phyloP scores from a whole-genome alignment of 768 basidiomycete genomes.

The Lanmaoa pseudosensibilis region DNA sequence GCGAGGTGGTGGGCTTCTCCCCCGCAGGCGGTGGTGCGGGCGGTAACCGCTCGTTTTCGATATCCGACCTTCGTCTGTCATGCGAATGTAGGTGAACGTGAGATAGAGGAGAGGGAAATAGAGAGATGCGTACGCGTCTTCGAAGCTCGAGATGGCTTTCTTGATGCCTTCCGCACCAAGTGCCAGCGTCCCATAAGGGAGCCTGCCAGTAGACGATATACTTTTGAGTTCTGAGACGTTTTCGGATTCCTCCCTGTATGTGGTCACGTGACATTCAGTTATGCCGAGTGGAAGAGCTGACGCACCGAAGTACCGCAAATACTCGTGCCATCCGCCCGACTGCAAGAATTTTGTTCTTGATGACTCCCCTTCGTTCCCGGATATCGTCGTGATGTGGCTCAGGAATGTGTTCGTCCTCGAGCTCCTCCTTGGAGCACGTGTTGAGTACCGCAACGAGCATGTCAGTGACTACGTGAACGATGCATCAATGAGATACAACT shows the following conservation, averaged over 20 bases:
- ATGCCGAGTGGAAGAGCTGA: background rate
- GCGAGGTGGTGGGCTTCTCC: constrained; percentile 2
- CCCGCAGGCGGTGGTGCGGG: constrained; percentile 27
- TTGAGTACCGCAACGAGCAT: constrained; percentile 97
- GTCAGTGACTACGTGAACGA: constrained; percentile 71
- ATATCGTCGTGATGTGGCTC: constrained; percentile 29
- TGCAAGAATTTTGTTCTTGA: constrained; percentile 74
- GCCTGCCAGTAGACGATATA: constrained; percentile 47
- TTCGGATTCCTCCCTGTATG: constrained; percentile 59
- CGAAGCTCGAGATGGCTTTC: constrained; percentile 65
- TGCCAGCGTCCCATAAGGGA: constrained; percentile 57
- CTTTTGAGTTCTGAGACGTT: constrained; percentile 71
- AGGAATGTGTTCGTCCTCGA: constrained; percentile 64
- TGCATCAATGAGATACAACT: background rate
- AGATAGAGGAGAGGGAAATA: background rate
- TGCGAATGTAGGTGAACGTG: background rate
- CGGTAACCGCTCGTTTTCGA: constrained; percentile 31
- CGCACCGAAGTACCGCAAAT: constrained; percentile 64
- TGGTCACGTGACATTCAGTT: background rate
- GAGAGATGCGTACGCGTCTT: constrained; percentile 55
- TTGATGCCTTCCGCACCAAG: constrained; percentile 71
- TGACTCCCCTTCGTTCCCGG: constrained; percentile 49
- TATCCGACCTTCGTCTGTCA: constrained; percentile 26
- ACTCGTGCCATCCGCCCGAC: constrained; percentile 69
- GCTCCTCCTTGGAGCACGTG: constrained; percentile 93